Conservation (phyloP, 2,329 filamentous ascomycete genomes). For the Hansfordia pulvinata region DNA sequence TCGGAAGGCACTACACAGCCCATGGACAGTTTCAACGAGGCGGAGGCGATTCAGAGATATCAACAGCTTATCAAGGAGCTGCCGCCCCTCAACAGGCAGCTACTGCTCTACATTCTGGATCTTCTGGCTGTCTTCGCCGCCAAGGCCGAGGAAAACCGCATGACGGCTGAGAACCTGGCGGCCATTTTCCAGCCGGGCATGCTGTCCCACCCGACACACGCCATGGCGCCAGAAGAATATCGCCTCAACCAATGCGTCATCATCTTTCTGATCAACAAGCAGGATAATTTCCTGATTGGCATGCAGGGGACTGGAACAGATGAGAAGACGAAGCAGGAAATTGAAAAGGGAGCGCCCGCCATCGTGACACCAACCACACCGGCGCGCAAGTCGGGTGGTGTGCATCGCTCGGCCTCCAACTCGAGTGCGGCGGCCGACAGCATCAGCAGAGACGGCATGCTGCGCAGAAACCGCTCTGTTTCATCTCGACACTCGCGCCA, state of each 20-base stretch:
- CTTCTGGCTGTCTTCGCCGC: conserved; percentile 92
- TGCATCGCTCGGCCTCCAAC: conserved; percentile 71
- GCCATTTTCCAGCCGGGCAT: conserved; percentile 97
- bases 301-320: conserved; percentile 99
- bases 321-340: conserved; percentile 53
- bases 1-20: conserved; percentile 57
- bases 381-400: conserved; percentile 36
- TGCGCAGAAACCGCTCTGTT: conserved; percentile 81
- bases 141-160: conserved; percentile 91
- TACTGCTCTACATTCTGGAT: conserved; percentile 91
- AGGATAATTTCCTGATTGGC: conserved; percentile 94
- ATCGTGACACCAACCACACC: conserved; percentile 33
- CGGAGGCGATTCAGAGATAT: conserved; percentile 66
- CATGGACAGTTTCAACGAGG: conserved; percentile 60
- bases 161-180: conserved; percentile 88
- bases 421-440: conserved; percentile 83
- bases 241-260: conserved; percentile 91
- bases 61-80: conserved; percentile 86
- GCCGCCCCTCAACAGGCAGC: conserved; percentile 81
- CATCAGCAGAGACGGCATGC: conserved; percentile 62
- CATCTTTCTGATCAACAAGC: conserved; percentile 96
- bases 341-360: conserved; percentile 55
- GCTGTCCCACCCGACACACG: conserved; percentile 83
- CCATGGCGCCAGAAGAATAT: conserved; percentile 92
- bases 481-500: conserved; percentile 77